Evolutionary conservation across 495 filamentous ascomycete species (phyloP), one percentile per base, ranked within the genome.

Genomic region (Aspergillus indologenus): DNA sequence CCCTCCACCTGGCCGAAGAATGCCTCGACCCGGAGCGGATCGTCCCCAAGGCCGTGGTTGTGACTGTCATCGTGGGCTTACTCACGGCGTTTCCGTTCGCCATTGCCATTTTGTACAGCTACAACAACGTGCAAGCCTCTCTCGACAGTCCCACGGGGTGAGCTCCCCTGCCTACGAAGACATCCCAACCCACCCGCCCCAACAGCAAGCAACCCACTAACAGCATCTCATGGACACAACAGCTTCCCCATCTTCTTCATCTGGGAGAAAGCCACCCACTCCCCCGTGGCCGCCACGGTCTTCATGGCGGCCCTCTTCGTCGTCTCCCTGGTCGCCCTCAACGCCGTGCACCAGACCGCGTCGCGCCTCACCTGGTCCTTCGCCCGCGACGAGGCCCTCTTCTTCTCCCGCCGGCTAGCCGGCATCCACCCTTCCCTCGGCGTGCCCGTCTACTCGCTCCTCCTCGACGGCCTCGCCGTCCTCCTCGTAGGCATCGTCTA

Each of bases 321-420:
- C 52, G 56, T 73, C 9, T 65, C 66, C 49, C 70, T 70, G 50
- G 58, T 73, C 9, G 68, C 71, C 22, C 60, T 69, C 2, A 71
- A 72, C 50, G 69, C 69, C 20, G 68, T 70, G n/a, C 67, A 70
- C 20, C 72, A 76, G n/a, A 73, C 71, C 1, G 68, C 72, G 12
- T 78, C 75, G 0, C 70, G 75, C 20, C 66, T 79, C 24, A 74
- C 72, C 11, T 79, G 77, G 77, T 68, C 71, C 4, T 78, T 79
- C 47, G 75, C 73, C 19, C 67, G 74, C 48, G 75, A 78, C 53
- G 61, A 71, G 23, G 72, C 67, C 24, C 57, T 70, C 24, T 63
- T 72, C 46, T 67, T 60, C 47, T 71, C 71, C 0, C 19, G 40
- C 4, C 51, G 60, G 19, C 55, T 73, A 18, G 54, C 64, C 0